phyloP scores from a whole-genome alignment of 345 rosid species.

The Cardamine occulta region DNA sequence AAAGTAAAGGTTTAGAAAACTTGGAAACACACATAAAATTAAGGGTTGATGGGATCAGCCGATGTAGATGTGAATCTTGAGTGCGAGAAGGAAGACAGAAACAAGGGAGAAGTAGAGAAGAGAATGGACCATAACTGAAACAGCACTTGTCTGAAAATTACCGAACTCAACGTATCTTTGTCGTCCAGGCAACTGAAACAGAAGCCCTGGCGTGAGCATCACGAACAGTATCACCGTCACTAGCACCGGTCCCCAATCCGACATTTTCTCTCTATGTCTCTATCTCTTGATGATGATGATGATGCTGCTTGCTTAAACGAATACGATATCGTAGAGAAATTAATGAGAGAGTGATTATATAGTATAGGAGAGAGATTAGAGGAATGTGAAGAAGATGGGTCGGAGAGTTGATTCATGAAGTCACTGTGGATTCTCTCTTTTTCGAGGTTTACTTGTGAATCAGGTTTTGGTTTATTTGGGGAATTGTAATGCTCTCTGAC shows the following conservation, averaged over 20 bases:
- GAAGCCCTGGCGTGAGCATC: constrained; percentile 66
- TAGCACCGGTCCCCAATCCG: constrained; percentile 84
- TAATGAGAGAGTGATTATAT: constrained; percentile 20
- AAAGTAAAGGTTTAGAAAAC: neutral
- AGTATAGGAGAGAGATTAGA: constrained; percentile 4
- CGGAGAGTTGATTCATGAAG: constrained; percentile 40
- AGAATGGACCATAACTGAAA: constrained; percentile 63
- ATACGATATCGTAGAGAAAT: neutral
- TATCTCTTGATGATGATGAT: constrained; percentile 10
- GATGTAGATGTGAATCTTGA: constrained; percentile 64
- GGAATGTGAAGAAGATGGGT: constrained; percentile 37
- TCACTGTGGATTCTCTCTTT: constrained; percentile 31
- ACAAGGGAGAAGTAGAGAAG: constrained; percentile 63
- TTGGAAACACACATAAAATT: neutral
- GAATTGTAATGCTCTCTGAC: constrained; percentile 29
- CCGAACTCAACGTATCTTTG: constrained; percentile 64
- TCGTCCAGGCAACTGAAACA: constrained; percentile 72
- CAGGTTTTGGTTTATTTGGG: constrained; percentile 37
- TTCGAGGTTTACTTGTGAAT: constrained; percentile 30
- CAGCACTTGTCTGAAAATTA: constrained; percentile 68
- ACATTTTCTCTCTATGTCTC: constrained; percentile 43
- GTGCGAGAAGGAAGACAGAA: constrained; percentile 62
- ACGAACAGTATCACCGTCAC: constrained; percentile 71
- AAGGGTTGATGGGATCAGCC: constrained; percentile 21
- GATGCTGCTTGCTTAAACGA: constrained; percentile 30